phyloP scores from a whole-genome alignment of 306 rosid genomes.

The Cucurbita moschata region DNA sequence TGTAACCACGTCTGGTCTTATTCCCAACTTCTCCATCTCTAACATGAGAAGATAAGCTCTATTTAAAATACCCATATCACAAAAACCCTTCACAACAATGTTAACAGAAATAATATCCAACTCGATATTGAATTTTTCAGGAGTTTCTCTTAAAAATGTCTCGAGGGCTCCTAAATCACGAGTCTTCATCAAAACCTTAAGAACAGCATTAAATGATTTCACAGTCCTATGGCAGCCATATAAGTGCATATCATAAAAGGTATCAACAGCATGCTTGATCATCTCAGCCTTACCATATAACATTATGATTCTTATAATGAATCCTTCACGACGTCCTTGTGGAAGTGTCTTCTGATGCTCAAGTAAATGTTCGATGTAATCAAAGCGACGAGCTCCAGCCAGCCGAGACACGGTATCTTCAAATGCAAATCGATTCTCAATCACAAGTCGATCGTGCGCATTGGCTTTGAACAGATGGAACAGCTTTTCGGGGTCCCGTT shows the following conservation, averaged over 20 bases:
- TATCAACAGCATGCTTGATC: constrained; percentile 40
- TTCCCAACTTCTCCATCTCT: constrained; percentile 32
- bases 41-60: constrained; percentile 46
- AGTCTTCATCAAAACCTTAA: constrained; percentile 38
- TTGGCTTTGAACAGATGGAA: constrained; percentile 50
- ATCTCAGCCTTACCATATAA: constrained; percentile 68
- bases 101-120: constrained; percentile 41
- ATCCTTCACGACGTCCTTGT: constrained; percentile 64
- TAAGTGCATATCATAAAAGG: constrained; percentile 44
- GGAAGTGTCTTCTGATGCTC: constrained; percentile 62
- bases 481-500: constrained; percentile 47
- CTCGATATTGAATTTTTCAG: constrained; percentile 19
- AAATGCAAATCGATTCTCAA: constrained; percentile 52
- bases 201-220: constrained; percentile 58
- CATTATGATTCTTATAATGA: constrained; percentile 45
- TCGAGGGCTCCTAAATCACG: constrained; percentile 20
- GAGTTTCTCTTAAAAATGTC: constrained; percentile 16
- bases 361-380: constrained; percentile 46
- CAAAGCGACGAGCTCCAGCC: constrained; percentile 60
- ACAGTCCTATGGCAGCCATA: constrained; percentile 42
- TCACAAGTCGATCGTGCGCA: constrained; percentile 42
- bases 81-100: constrained; percentile 42
- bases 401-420: constrained; percentile 53
- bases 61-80: constrained; percentile 25
- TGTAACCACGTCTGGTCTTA: constrained; percentile 52